Evolutionary conservation across 352 stramenopile species (phyloP).

Genomic region (Pythium brassicae): DNA sequence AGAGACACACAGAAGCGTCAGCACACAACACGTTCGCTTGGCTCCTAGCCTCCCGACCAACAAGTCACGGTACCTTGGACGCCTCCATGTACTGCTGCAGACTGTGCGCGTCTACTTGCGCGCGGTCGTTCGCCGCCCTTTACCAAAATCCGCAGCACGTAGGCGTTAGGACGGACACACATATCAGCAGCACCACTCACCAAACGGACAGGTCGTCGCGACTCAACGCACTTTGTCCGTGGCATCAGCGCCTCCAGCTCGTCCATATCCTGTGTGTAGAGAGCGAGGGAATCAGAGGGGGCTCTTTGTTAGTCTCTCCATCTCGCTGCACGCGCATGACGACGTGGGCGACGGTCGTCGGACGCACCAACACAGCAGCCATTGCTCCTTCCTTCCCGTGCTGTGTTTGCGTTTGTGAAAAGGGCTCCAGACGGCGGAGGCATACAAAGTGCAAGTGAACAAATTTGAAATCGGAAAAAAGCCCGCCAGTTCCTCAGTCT

Average conservation of each 20-base stretch:
- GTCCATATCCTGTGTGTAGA: slow-evolving; percentile 21
- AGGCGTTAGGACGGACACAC: not conserved
- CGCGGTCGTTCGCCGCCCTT: slow-evolving; percentile 37
- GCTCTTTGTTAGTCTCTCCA: not conserved
- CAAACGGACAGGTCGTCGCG: not conserved
- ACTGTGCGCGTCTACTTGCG: slow-evolving; percentile 40
- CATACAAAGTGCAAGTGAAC: slow-evolving; percentile 13
- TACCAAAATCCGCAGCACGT: not conserved
- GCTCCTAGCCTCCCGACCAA: too few relatives aligned
- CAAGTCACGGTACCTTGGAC: slow-evolving; percentile 31
- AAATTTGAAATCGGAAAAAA: slow-evolving; percentile 15
- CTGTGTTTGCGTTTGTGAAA: not conserved
- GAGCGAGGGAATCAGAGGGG: not conserved
- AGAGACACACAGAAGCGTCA: not conserved
- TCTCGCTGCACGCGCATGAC: too few relatives aligned
- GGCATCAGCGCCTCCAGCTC: slow-evolving; percentile 71
- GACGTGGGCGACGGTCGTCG: too few relatives aligned
- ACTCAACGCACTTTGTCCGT: slow-evolving; percentile 45
- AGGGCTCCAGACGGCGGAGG: not conserved
- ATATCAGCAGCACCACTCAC: slow-evolving; percentile 4
- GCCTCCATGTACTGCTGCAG: slow-evolving; percentile 62
- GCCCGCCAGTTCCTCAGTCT: not conserved
- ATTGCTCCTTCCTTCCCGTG: not conserved
- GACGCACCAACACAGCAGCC: not conserved
- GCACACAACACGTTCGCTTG: not conserved